These are phyloP conservation scores for Taphrina pruni DNA, from an alignment of 1,139 yeast species.

Conservation along the genomic window DNA sequence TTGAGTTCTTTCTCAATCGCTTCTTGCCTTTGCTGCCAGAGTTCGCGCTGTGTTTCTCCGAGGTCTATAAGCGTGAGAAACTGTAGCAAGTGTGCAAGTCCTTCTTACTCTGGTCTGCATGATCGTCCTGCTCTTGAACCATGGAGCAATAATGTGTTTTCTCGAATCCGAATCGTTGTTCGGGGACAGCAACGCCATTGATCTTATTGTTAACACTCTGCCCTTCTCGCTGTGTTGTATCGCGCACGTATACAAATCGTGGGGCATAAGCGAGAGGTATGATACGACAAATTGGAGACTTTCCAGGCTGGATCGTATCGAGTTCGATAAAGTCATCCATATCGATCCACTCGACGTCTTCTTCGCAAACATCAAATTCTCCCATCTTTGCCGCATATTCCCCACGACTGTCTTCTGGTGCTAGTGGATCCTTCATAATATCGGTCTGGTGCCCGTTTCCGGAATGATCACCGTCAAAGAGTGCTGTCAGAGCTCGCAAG, in stretches of 20 bases:
- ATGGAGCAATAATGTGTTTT: slow-evolving; percentile 71
- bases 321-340: slow-evolving; percentile 79
- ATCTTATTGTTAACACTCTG: slow-evolving; percentile 43
- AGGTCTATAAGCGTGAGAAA: slow-evolving; percentile 1
- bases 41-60: slow-evolving; percentile 17
- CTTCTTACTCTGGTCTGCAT: slow-evolving; percentile 9
- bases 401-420: slow-evolving; percentile 30
- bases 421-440: slow-evolving; percentile 35
- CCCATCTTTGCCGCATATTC: slow-evolving; percentile 23
- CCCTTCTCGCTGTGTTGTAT: slow-evolving; percentile 56
- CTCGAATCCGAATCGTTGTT: slow-evolving; percentile 72
- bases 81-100: neutral
- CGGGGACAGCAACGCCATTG: slow-evolving; percentile 51
- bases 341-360: slow-evolving; percentile 76
- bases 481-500: slow-evolving; percentile 70
- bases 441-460: slow-evolving; percentile 8
- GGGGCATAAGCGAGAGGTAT: slow-evolving; percentile 76
- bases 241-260: slow-evolving; percentile 74
- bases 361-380: slow-evolving; percentile 55
- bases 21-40: slow-evolving; percentile 9
- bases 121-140: slow-evolving; percentile 47
- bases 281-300: slow-evolving; percentile 51
- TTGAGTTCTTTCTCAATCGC: slow-evolving; percentile 9
- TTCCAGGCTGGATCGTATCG: slow-evolving; percentile 55
- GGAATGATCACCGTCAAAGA: slow-evolving; percentile 8